Evolutionary conservation across 148 eudicot genomes (phyloP), one percentile per base, ranked within the genome.

Genomic region (Rhododendron kiyosumense): DNA sequence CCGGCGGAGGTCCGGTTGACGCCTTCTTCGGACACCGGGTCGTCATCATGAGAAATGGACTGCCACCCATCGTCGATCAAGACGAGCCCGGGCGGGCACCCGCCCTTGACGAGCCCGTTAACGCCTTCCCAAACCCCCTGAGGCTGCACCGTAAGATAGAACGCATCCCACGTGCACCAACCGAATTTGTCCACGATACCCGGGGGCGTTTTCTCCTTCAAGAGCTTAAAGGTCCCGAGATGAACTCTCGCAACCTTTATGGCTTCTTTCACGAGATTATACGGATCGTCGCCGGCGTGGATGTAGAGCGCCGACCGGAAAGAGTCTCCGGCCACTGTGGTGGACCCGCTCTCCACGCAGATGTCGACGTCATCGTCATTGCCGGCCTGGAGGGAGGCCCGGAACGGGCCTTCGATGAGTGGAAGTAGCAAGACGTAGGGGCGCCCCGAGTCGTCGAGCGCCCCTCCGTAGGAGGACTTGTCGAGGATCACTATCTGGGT

Each of bases 91-190:
- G 99, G 99, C 45, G 99, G 99, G 85, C 92, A 87, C 30, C 98
- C 98, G 11, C 97, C 95, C 3, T 93, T 92, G 4, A 88, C 95
- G 0, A 96, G 89, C 17, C 95, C 95, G 38, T 91, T 90, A 5
- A 96, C 96, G 0, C 99, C 99, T 36, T 95, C 96, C 92, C 87
- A 84, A 0, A 96, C 95, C 0, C 99, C 99, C 2, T 88, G 87
- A 22, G 99, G 99, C 26, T 95, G 94, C 81, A 96, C 99, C 69
- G 84, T 88, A 2, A 96, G 92, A 87, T 96, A 96, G 78, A 96
- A 96, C 10, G 99, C 99, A 65, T 96, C 99, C 99, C 99, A 96
- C 3, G 99, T 96, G 89, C 99, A 96, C 99, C 99, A 96, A 36
- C 99, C 99, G 86, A 96, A 96, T 41, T 94, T 94, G 86, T 95